Evolutionary conservation across 169 alveolate species (phyloP).

Genomic region (Cryptosporidium canis): DNA sequence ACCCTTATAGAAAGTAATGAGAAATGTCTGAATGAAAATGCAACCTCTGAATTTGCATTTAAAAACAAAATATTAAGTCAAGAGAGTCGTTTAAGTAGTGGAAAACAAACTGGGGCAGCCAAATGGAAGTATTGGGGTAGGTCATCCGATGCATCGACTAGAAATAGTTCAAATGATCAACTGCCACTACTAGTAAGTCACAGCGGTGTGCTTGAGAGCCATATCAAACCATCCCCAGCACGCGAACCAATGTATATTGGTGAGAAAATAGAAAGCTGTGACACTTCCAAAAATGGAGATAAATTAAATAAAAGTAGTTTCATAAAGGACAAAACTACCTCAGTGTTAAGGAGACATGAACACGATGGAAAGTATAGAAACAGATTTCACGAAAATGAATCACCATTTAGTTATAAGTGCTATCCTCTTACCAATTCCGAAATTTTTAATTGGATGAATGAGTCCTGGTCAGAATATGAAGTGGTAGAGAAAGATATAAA

Average conservation of each 20-base stretch:
- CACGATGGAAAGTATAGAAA: background rate
- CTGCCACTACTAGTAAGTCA: background rate
- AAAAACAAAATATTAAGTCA: background rate
- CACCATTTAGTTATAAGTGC: conserved; percentile 35
- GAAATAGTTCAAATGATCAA: conserved; percentile 38
- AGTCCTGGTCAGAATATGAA: conserved; percentile 41
- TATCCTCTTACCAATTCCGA: conserved; percentile 36
- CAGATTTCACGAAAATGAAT: background rate
- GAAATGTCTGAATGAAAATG: background rate
- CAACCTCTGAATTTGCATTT: background rate
- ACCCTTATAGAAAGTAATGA: background rate
- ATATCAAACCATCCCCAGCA: background rate
- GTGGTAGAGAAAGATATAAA: conserved; percentile 9
- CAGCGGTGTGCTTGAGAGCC: background rate
- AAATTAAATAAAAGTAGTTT: background rate
- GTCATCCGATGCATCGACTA: conserved; percentile 24
- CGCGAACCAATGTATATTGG: background rate
- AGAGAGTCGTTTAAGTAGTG: background rate
- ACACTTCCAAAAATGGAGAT: background rate
- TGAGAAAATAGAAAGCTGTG: background rate
- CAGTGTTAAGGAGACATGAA: background rate
- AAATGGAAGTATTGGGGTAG: conserved; percentile 7
- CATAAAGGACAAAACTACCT: background rate
- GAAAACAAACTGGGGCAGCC: background rate
- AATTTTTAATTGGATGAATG: conserved; percentile 57